Conservation (phyloP, 768 basidiomycete species). For the Neoboletus subvelutipes region DNA sequence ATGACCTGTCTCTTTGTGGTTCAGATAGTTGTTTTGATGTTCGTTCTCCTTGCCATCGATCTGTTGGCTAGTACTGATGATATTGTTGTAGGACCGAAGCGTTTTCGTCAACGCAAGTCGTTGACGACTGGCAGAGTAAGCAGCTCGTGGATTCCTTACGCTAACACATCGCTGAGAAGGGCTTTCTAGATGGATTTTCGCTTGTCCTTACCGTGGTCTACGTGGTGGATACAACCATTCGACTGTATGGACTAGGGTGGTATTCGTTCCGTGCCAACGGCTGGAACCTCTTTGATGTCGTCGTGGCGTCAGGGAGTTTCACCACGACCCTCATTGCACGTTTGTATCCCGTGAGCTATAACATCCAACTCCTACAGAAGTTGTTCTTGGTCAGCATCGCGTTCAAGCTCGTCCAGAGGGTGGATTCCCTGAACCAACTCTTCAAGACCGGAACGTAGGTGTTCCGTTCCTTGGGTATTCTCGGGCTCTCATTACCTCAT, state of each 20-base stretch:
- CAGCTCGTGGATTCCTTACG: constrained; percentile 3
- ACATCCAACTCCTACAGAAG: constrained; percentile 71
- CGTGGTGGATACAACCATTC: constrained; percentile 70
- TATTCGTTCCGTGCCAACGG: constrained; percentile 82
- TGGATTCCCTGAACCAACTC: constrained; percentile 85
- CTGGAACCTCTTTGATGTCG: constrained; percentile 91
- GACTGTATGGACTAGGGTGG: constrained; percentile 85
- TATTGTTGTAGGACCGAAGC: constrained; percentile 68
- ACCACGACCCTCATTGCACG: constrained; percentile 76
- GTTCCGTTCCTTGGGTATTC: background rate
- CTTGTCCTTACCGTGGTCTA: constrained; percentile 72
- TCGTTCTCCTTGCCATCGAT: constrained; percentile 28
- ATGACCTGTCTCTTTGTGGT: constrained; percentile 79
- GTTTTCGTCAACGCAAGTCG: constrained; percentile 51
- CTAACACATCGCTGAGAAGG: constrained; percentile 7
- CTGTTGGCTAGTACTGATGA: background rate
- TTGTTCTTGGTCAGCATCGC: constrained; percentile 91
- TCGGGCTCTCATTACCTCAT: background rate
- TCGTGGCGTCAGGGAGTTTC: constrained; percentile 79
- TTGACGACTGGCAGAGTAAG: constrained; percentile 63
- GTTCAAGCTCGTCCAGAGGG: constrained; percentile 90
- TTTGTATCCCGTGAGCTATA: constrained; percentile 49
- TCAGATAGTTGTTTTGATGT: constrained; percentile 86
- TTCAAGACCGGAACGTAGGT: constrained; percentile 95
- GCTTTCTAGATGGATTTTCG: constrained; percentile 68